These are phyloP conservation scores for Pseudogymnoascus sp. DNA, from an alignment of 2,329 filamentous ascomycete species.

Conservation along the genomic window DNA sequence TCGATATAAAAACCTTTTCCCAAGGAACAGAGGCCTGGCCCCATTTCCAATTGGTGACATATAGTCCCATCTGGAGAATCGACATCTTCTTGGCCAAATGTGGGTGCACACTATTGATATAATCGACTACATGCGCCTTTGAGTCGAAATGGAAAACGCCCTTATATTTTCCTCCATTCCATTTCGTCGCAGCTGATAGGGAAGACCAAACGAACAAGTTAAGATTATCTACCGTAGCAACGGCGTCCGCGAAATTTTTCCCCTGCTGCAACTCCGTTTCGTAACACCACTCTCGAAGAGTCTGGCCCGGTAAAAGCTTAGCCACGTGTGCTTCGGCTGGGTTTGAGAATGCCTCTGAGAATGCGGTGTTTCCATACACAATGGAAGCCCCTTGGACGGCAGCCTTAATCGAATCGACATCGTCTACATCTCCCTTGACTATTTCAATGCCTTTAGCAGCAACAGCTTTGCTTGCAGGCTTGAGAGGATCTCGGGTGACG, in stretches of 20 bases:
- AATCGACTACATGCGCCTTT: slow-evolving; percentile 27
- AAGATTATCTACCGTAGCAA: neutral
- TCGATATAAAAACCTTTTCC: neutral
- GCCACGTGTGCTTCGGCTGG: neutral
- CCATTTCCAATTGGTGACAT: slow-evolving; percentile 26
- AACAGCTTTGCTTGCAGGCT: slow-evolving; percentile 33
- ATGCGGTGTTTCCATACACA: neutral
- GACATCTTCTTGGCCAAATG: slow-evolving; percentile 26
- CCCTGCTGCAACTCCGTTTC: slow-evolving; percentile 24
- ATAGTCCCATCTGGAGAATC: slow-evolving; percentile 29
- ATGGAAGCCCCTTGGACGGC: neutral
- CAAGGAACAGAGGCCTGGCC: neutral
- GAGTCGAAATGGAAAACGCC: slow-evolving; percentile 32
- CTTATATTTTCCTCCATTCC: slow-evolving; percentile 31
- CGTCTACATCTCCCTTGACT: slow-evolving; percentile 20
- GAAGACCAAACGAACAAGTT: slow-evolving; percentile 26
- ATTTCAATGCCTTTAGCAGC: slow-evolving; percentile 35
- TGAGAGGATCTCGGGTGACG: slow-evolving; percentile 38
- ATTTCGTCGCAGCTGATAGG: slow-evolving; percentile 26
- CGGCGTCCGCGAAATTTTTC: slow-evolving; percentile 26
- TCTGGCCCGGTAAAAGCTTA: neutral
- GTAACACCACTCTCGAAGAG: slow-evolving; percentile 3
- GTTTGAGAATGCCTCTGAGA: neutral
- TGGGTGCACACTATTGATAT: slow-evolving; percentile 22
- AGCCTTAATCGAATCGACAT: neutral